Evolutionary conservation across 2,329 filamentous ascomycete species (phyloP).

Genomic region (Pseudocercospora crystallina): DNA sequence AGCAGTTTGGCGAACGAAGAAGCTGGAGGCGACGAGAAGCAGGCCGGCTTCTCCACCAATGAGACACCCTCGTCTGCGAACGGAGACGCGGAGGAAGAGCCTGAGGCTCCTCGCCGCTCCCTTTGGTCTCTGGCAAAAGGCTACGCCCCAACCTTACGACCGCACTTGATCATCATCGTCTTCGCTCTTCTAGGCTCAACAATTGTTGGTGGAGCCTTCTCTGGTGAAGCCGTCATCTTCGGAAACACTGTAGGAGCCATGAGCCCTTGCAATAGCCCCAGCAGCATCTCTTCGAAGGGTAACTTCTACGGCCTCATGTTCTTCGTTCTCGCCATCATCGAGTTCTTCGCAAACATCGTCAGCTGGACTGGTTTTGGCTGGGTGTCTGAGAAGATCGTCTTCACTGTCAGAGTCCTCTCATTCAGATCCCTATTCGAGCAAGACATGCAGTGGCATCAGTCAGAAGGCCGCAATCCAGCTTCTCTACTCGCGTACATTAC

Average conservation of each 20-base stretch:
- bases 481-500: slow-evolving; percentile 67
- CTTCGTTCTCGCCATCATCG: slow-evolving; percentile 59
- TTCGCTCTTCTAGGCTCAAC: slow-evolving; percentile 48
- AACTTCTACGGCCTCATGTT: slow-evolving; percentile 59
- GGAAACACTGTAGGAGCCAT: slow-evolving; percentile 58
- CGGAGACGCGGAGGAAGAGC: slow-evolving; percentile 18
- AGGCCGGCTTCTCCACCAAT: background rate
- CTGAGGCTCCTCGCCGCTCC: slow-evolving; percentile 29
- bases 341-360: slow-evolving; percentile 60
- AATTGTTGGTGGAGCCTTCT: slow-evolving; percentile 48
- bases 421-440: slow-evolving; percentile 66
- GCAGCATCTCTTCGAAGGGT: slow-evolving; percentile 55
- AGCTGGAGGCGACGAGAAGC: background rate
- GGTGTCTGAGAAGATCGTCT: slow-evolving; percentile 64
- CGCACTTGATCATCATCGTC: slow-evolving; percentile 46
- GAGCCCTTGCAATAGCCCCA: slow-evolving; percentile 51
- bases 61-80: background rate
- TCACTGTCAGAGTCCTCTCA: slow-evolving; percentile 61
- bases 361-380: slow-evolving; percentile 60
- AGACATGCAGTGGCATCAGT: slow-evolving; percentile 70
- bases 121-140: slow-evolving; percentile 34
- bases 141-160: slow-evolving; percentile 44
- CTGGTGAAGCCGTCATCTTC: slow-evolving; percentile 56
- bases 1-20: background rate
- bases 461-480: slow-evolving; percentile 60